These are phyloP conservation scores for Theobroma cacao DNA, from an alignment of 345 rosid species.

Conservation along the genomic window DNA sequence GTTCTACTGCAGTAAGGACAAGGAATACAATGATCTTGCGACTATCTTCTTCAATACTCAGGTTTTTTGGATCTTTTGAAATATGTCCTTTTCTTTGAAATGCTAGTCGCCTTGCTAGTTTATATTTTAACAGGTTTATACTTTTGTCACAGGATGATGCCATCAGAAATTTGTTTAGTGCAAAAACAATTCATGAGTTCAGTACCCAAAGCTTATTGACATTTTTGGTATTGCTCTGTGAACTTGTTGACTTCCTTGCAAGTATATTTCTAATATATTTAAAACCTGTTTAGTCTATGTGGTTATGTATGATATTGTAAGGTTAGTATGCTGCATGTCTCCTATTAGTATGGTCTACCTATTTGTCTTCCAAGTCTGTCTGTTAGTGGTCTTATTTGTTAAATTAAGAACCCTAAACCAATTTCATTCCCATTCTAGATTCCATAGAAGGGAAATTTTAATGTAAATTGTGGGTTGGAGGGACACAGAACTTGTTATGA, in stretches of 20 bases:
- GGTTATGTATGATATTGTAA: not conserved
- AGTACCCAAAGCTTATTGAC: slow-evolving; percentile 91
- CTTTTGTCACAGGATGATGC: slow-evolving; percentile 88
- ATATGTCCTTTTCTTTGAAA: slow-evolving; percentile 1
- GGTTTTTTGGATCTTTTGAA: slow-evolving; percentile 36
- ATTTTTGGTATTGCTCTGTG: slow-evolving; percentile 64
- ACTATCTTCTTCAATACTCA: slow-evolving; percentile 98
- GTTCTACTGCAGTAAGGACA: slow-evolving; percentile 84
- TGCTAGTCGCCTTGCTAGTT: not conserved
- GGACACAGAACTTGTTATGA: not conserved
- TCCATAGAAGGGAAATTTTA: not conserved
- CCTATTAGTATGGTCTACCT: not conserved
- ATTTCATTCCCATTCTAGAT: not conserved
- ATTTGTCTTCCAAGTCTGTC: not conserved
- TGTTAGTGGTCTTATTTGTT: not conserved
- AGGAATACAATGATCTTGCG: slow-evolving; percentile 94
- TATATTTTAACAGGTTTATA: slow-evolving; percentile 8
- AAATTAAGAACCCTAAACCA: not conserved
- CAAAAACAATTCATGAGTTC: slow-evolving; percentile 94
- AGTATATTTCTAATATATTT: not conserved
- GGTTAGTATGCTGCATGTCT: not conserved
- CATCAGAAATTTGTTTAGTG: slow-evolving; percentile 95
- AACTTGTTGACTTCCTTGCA: slow-evolving; percentile 1
- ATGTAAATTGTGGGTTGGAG: not conserved
- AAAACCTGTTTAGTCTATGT: not conserved